phyloP scores from a whole-genome alignment of 495 filamentous ascomycete species.

The Hyaloscypha bicolor region DNA sequence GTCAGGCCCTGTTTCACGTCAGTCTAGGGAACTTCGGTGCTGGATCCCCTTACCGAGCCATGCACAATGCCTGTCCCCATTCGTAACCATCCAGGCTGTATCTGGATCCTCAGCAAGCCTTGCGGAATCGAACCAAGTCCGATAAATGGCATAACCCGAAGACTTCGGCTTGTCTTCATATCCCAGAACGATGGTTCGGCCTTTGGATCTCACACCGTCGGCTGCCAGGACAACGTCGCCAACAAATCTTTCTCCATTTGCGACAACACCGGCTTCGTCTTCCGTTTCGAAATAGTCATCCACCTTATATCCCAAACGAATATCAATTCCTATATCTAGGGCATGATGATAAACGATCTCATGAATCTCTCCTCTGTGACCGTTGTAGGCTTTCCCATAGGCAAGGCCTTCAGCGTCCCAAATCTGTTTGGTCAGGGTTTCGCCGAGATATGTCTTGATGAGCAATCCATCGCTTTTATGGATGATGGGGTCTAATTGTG shows the following conservation, averaged over 20 bases:
- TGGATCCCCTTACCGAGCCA: slow-evolving; percentile 35
- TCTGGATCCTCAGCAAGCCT: slow-evolving; percentile 64
- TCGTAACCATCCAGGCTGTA: slow-evolving; percentile 58
- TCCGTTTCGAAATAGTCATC: slow-evolving; percentile 63
- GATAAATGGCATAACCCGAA: slow-evolving; percentile 62
- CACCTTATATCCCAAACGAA: slow-evolving; percentile 56
- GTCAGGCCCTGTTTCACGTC: slow-evolving; percentile 52
- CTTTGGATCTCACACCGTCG: slow-evolving; percentile 63
- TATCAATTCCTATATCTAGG: slow-evolving; percentile 54
- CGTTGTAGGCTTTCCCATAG: slow-evolving; percentile 56
- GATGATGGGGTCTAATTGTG: slow-evolving; percentile 50
- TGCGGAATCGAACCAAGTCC: slow-evolving; percentile 60
- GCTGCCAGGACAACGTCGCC: slow-evolving; percentile 64
- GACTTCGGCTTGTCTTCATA: slow-evolving; percentile 62
- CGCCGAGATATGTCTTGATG: slow-evolving; percentile 39
- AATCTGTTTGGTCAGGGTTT: slow-evolving; percentile 39
- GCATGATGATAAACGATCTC: slow-evolving; percentile 61
- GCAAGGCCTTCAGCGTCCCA: slow-evolving; percentile 40
- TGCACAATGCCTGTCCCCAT: slow-evolving; percentile 65
- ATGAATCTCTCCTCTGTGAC: slow-evolving; percentile 66
- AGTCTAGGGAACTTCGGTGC: background rate
- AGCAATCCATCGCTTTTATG: slow-evolving; percentile 47
- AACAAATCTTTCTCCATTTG: slow-evolving; percentile 50
- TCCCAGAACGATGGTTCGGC: slow-evolving; percentile 61
- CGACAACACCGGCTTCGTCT: slow-evolving; percentile 54